A percentile compares a stretch with the other conserved stretches of the same genome.
Evolutionary conservation across 192 early-diverging fungal genomes (phyloP).

Genomic region (Phlyctochytrium arcticum): DNA sequence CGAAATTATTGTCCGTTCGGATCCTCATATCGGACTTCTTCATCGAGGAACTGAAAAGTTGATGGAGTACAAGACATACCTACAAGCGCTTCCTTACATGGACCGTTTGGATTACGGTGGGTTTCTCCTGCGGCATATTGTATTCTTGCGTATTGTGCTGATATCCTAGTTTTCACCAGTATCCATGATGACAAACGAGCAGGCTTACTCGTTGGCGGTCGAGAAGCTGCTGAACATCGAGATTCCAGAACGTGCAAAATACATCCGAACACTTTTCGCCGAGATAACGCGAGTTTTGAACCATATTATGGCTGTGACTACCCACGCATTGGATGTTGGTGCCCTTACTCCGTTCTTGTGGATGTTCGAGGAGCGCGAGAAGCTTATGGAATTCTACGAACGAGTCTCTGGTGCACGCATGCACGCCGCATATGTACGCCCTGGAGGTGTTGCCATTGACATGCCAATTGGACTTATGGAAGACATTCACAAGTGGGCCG

Average conservation of each 20-base stretch:
- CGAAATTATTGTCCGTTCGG: conserved; percentile 86
- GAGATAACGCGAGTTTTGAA: conserved; percentile 97
- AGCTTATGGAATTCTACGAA: conserved; percentile 99
- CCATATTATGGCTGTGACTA: conserved; percentile 97
- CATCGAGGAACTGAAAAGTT: conserved; percentile 99
- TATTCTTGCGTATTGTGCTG: not conserved
- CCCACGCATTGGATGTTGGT: conserved; percentile 97
- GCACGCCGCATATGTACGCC: conserved; percentile 95
- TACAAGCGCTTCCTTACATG: conserved; percentile 97
- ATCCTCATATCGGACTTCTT: conserved; percentile 95
- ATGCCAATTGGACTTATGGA: conserved; percentile 89
- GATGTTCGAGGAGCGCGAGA: conserved; percentile 99
- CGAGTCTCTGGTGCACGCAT: conserved; percentile 97
- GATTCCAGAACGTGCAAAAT: conserved; percentile 84
- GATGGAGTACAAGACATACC: conserved; percentile 98
- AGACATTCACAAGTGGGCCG: conserved; percentile 94
- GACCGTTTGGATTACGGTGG: conserved; percentile 90
- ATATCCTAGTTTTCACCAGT: conserved; percentile 34
- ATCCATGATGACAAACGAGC: conserved; percentile 99
- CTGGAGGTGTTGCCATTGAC: conserved; percentile 92
- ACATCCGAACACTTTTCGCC: conserved; percentile 95
- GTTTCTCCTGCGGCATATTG: not conserved
- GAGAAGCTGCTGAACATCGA: conserved; percentile 99
- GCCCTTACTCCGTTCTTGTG: conserved; percentile 97
- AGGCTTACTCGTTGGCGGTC: conserved; percentile 94